Percentiles rank a stretch among this genome's conserved stretches.
Conservation (phyloP, 2,329 filamentous ascomycete species). For the Phialophora macrospora region DNA sequence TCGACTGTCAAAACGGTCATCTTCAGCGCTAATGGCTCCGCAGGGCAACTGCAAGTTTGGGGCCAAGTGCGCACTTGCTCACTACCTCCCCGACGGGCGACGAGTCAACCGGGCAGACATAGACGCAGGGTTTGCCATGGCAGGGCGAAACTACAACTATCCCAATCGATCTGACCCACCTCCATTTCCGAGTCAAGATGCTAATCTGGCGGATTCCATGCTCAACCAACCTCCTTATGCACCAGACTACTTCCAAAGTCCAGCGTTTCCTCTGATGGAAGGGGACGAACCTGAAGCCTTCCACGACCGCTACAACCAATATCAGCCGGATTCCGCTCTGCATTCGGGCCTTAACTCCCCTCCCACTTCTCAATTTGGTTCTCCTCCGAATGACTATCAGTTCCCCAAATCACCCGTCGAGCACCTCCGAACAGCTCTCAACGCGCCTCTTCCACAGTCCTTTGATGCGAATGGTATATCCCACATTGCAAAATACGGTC, state of each 20-base stretch:
- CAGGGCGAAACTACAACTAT: constrained; percentile 32
- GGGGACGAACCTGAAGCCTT: constrained; percentile 50
- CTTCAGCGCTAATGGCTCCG: background rate
- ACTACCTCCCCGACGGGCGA: constrained; percentile 90
- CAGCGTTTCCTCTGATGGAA: constrained; percentile 50
- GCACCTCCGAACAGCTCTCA: constrained; percentile 75
- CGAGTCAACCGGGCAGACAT: constrained; percentile 77
- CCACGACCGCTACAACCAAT: constrained; percentile 43
- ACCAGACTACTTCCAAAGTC: constrained; percentile 43
- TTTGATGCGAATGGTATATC: constrained; percentile 97
- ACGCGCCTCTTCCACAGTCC: constrained; percentile 89
- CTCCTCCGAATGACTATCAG: constrained; percentile 77
- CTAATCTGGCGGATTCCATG: constrained; percentile 75
- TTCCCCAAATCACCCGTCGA: constrained; percentile 78
- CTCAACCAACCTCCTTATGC: constrained; percentile 61
- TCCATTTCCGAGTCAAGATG: constrained; percentile 67
- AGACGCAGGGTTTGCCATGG: constrained; percentile 55
- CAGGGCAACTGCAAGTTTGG: constrained; percentile 99
- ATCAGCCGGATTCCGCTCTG: constrained; percentile 60
- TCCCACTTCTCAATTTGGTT: constrained; percentile 73
- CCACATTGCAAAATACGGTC: constrained; percentile 84
- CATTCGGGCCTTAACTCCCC: constrained; percentile 65
- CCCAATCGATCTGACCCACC: constrained; percentile 68
- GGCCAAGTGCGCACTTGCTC: constrained; percentile 94
- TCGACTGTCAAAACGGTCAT: background rate